Evolutionary conservation across 2,329 filamentous ascomycete species (phyloP), one percentile per base, ranked within the genome.

Genomic region (Penicillium sp.): DNA sequence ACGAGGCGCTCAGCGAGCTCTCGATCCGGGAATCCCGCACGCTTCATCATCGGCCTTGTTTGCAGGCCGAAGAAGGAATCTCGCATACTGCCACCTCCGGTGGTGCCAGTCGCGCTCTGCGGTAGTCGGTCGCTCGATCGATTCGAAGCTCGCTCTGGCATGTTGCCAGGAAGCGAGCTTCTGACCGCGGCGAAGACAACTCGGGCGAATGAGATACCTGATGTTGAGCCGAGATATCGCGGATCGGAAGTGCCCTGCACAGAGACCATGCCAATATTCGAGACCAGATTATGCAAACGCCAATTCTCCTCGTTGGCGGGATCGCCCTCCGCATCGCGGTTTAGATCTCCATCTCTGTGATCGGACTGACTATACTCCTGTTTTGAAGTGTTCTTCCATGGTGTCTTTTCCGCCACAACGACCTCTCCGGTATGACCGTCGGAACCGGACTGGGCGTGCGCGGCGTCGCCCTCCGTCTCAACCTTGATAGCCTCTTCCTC

Each of bases 31-130:
- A 97, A 97, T 0, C 86, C 82, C 0, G 92, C 92, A 43, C 90
- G 89, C 58, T 90, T 87, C 69, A 97, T 94, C 14, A 87, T 91
- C 1, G 92, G 91, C 65, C 89, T 92, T 2, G 91, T 95, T 65
- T 97, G 92, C 43, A 97, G 79, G n/a, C 93, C 93, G 69, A 97
- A 97, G 79, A 97, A 97, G 0, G 92, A 96, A 74, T 97, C 93
- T 55, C 92, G 85, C 88, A 96, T 94, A 11, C 90, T 91, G 16
- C 91, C 88, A 38, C 83, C 81, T 34, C 82, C 79, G 22, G 77
- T 77, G 40, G 45, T 53, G 9, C 50, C 50, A 36, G 78, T 75
- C 44, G 79, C 75, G 60, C 73, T 81, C 76, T 57, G 81, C 66
- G 57, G 80, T 65, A 59, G 80, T 73, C 69, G 68, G 68, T 84